Base-by-base conservation (phyloP, 371 early-diverging fungal genomes). In the Pancytospora epiphaga region DNA sequence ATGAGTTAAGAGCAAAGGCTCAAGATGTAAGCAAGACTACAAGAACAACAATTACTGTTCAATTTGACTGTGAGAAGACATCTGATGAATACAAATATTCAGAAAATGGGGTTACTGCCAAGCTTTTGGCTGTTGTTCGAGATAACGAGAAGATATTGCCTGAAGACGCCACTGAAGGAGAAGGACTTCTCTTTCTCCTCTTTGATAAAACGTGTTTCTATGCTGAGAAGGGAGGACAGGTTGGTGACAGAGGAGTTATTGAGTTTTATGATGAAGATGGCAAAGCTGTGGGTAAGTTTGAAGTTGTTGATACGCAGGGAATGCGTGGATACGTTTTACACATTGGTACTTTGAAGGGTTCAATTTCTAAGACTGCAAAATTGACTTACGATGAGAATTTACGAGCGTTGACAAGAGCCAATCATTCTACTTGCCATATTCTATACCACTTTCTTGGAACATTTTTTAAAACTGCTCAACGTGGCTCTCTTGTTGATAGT, bases 141-240 rank as follows among this genome's bases (percentile, higher is more conserved):
- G 50, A 61, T 29, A 51, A 64, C 15, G 66, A 77, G 30, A 34
- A 38, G 39, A 18, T 77, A n/a, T 27, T 29, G 50, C 29, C 40
- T 30, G 82, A 81, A 37, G 81, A 83, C 60, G 74, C 77, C 32
- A 87, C 90, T 74, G 91, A 93, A 57, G 50, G 12, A 1, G 38
- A 1, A 18, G 32, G 32, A n/a, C 52, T 70, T 51, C 63, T 70
- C 36, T 77, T 74, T 69, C 81, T 96, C n/a, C 80, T 96, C 66
- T 85, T 93, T 51, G 94, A 96, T 83, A 85, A 87, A 76, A 93
- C 99, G 69, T 92, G 92, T 86, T 94, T 97, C 76, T 98, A 97
- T 80, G 91, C 93, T 50, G 99, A 97, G 83, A 86, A 86, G 60
- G 99, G 99, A 79, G 99, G 99, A 39, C 97, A 98, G 82, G 89